These are phyloP conservation scores for Cyberlindnera nakhonratchasimensis DNA, from an alignment of 805 yeast species.

Conservation along the genomic window DNA sequence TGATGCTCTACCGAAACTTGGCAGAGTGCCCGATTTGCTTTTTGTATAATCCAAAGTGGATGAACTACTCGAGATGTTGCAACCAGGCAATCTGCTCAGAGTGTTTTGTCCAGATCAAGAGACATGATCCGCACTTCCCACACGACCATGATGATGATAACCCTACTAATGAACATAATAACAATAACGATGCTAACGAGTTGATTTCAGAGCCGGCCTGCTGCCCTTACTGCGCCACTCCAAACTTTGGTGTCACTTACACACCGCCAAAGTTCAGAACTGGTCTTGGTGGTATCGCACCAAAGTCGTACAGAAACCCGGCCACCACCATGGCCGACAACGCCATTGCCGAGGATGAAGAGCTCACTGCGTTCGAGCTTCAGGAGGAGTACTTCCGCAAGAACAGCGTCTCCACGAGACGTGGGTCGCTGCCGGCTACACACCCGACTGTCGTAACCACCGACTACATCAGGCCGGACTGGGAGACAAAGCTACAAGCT, in stretches of 20 bases:
- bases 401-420: constrained; percentile 26
- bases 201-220: constrained; percentile 82
- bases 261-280: constrained; percentile 57
- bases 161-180: too few species aligned
- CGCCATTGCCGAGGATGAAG: constrained; percentile 19
- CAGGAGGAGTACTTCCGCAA: constrained; percentile 19
- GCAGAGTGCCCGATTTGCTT: constrained; percentile 95
- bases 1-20: constrained; percentile 61
- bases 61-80: constrained; percentile 85
- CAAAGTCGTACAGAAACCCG: constrained; percentile 36
- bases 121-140: constrained; percentile 91
- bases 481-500: constrained; percentile 71
- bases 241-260: constrained; percentile 81
- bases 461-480: constrained; percentile 86
- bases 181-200: constrained; percentile 47
- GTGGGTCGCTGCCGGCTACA: constrained; percentile 60
- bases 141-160: constrained; percentile 68
- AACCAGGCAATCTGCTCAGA: constrained; percentile 92
- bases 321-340: constrained; percentile 12
- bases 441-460: constrained; percentile 72
- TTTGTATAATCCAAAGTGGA: constrained; percentile 71
- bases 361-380: constrained; percentile 13
- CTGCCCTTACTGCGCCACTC: constrained; percentile 92
- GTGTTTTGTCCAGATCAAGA: constrained; percentile 92
- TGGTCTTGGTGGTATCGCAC: constrained; percentile 55